Percentiles rank a stretch among this genome's conserved stretches.
Evolutionary conservation across 495 filamentous ascomycete genomes (phyloP).

Genomic region (Aspergillus asperescens): DNA sequence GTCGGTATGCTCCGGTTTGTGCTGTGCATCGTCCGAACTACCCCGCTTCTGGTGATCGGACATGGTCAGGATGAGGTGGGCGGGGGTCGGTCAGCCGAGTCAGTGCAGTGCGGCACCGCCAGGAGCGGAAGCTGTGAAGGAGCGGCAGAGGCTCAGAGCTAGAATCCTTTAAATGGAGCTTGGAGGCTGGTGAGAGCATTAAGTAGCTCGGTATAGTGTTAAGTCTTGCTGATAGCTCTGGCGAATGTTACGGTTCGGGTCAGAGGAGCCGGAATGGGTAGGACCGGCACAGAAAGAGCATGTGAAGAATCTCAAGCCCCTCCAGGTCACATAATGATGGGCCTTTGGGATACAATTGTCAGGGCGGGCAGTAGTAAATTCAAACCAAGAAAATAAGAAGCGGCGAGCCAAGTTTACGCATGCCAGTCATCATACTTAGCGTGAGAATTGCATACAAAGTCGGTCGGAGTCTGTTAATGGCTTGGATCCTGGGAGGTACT

Average conservation of each 20-base stretch:
- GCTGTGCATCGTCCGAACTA: constrained; percentile 14
- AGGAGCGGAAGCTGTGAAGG: not conserved
- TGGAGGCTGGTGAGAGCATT: not conserved
- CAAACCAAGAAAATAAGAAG: not conserved
- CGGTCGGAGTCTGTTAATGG: not conserved
- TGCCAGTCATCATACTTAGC: not conserved
- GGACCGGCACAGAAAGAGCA: constrained; percentile 7
- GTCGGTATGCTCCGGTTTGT: constrained; percentile 3
- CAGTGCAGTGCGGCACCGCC: constrained; percentile 4
- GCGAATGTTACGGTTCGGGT: constrained; percentile 15
- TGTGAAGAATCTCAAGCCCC: constrained; percentile 16
- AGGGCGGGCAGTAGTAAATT: not conserved
- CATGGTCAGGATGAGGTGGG: constrained; percentile 7
- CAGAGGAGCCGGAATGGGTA: constrained; percentile 14
- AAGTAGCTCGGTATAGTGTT: not conserved
- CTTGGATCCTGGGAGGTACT: not conserved
- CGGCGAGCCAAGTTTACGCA: not conserved
- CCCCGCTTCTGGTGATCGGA: constrained; percentile 23
- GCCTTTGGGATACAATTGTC: not conserved
- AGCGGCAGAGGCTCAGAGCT: constrained; percentile 1
- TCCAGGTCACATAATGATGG: not conserved
- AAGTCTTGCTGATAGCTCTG: constrained; percentile 4
- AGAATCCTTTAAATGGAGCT: constrained; percentile 9
- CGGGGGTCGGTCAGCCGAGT: constrained; percentile 1
- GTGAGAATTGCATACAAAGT: not conserved